Conservation (phyloP, 2,329 filamentous ascomycete species). For the Harringtonia aguacate region DNA sequence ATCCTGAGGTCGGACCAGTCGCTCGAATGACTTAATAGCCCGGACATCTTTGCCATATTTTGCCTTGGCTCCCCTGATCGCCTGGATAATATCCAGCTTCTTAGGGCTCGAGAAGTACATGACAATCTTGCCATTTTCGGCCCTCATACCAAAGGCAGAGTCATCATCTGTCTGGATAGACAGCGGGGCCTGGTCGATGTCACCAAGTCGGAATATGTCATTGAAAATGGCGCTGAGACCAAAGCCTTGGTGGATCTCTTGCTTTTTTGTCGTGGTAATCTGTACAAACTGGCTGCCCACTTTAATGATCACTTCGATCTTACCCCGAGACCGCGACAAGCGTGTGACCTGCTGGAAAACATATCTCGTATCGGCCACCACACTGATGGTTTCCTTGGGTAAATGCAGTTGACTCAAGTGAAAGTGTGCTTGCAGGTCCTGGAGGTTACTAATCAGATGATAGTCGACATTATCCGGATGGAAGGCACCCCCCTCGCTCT, state of each 20-base stretch:
- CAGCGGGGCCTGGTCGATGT: constrained; percentile 56
- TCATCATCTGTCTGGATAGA: constrained; percentile 56
- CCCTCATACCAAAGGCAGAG: constrained; percentile 54
- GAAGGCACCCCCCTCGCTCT: constrained; percentile 49
- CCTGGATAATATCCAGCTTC: constrained; percentile 52
- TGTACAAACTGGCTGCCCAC: constrained; percentile 61
- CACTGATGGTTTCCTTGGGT: constrained; percentile 59
- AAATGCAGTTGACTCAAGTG: constrained; percentile 55
- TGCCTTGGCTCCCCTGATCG: constrained; percentile 50
- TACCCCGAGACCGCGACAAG: constrained; percentile 58
- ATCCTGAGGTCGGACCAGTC: constrained; percentile 58
- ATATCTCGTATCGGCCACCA: constrained; percentile 54
- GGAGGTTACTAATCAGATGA: constrained; percentile 52
- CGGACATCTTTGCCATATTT: constrained; percentile 55
- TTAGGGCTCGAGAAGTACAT: constrained; percentile 62
- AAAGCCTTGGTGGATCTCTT: constrained; percentile 54
- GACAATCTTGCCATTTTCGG: constrained; percentile 58
- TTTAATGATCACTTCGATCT: constrained; percentile 58
- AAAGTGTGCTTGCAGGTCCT: constrained; percentile 56
- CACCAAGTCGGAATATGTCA: constrained; percentile 57
- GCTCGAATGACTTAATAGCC: constrained; percentile 49
- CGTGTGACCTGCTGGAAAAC: constrained; percentile 55
- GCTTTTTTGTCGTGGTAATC: constrained; percentile 57
- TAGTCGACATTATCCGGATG: constrained; percentile 57
- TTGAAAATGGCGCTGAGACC: constrained; percentile 55